These are phyloP conservation scores for Dalbergia cultrata DNA, from an alignment of 306 rosid species.

Conservation along the genomic window DNA sequence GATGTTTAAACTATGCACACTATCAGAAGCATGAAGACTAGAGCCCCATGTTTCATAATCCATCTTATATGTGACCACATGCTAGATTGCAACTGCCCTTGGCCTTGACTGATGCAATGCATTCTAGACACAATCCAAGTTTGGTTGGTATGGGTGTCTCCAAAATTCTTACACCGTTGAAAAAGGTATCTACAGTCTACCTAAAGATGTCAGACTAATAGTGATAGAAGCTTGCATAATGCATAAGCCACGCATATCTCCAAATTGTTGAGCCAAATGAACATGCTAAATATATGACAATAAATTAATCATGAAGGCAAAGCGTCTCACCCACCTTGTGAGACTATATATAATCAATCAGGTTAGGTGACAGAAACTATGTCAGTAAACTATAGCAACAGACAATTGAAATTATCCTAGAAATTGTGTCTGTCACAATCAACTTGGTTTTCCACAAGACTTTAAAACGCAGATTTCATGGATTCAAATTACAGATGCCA, in stretches of 20 bases:
- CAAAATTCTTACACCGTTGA: constrained; percentile 1
- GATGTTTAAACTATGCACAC: not conserved
- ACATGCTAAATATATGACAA: not conserved
- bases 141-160: not conserved
- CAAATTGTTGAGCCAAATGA: constrained; percentile 1
- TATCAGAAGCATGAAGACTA: constrained; percentile 13
- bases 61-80: constrained; percentile 15
- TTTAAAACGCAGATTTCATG: constrained; percentile 27
- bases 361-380: not conserved
- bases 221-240: constrained; percentile 20
- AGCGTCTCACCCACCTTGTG: not conserved
- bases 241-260: not conserved
- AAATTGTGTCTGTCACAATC: constrained; percentile 14
- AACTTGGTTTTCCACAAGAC: constrained; percentile 21
- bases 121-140: constrained; percentile 24
- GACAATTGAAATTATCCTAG: not conserved
- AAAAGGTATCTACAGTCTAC: constrained; percentile 9
- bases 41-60: not conserved
- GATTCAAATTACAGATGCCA: not conserved
- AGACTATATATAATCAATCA: constrained; percentile 7
- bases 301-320: not conserved
- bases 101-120: constrained; percentile 14
- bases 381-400: constrained; percentile 1
- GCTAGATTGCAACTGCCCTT: not conserved
- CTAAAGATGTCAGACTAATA: constrained; percentile 23